These are phyloP conservation scores for Leishmania braziliensis DNA, from an alignment of 208 protist species.

Conservation along the genomic window DNA sequence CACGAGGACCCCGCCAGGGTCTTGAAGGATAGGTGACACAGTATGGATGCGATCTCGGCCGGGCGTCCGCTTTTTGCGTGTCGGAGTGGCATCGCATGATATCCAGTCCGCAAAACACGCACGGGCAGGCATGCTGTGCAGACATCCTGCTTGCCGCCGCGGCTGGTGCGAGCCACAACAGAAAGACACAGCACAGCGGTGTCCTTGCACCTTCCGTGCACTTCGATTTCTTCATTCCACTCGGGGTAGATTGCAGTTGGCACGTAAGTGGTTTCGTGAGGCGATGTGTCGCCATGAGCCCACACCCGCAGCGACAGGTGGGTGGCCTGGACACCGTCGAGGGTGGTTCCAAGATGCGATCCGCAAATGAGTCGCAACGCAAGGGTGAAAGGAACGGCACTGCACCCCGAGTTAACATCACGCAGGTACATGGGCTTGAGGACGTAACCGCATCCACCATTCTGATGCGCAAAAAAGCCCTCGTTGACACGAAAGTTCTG, in stretches of 20 bases:
- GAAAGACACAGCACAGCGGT: conserved; percentile 52
- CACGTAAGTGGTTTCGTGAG: conserved; percentile 28
- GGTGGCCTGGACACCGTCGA: conserved; percentile 30
- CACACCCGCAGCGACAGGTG: conserved; percentile 50
- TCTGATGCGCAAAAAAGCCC: conserved; percentile 87
- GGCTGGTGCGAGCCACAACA: conserved; percentile 30
- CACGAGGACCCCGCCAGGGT: background rate
- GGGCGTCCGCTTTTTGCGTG: conserved; percentile 27
- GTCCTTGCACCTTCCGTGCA: conserved; percentile 35
- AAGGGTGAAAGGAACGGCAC: conserved; percentile 21
- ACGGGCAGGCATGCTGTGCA: conserved; percentile 47
- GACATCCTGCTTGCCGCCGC: conserved; percentile 37
- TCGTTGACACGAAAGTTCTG: conserved; percentile 74
- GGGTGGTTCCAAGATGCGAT: conserved; percentile 51
- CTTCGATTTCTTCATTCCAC: conserved; percentile 45
- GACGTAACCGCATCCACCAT: conserved; percentile 94
- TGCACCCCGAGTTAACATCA: background rate
- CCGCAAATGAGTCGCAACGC: conserved; percentile 53
- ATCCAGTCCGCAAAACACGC: conserved; percentile 42
- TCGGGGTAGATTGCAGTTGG: conserved; percentile 61
- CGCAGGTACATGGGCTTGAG: conserved; percentile 88
- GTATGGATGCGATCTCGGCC: conserved; percentile 34
- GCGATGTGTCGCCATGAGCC: conserved; percentile 32
- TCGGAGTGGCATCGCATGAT: conserved; percentile 47
- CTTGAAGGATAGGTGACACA: conserved; percentile 30